Evolutionary conservation across 2,329 filamentous ascomycete species (phyloP).

Genomic region (Hymenoscyphus repandus): DNA sequence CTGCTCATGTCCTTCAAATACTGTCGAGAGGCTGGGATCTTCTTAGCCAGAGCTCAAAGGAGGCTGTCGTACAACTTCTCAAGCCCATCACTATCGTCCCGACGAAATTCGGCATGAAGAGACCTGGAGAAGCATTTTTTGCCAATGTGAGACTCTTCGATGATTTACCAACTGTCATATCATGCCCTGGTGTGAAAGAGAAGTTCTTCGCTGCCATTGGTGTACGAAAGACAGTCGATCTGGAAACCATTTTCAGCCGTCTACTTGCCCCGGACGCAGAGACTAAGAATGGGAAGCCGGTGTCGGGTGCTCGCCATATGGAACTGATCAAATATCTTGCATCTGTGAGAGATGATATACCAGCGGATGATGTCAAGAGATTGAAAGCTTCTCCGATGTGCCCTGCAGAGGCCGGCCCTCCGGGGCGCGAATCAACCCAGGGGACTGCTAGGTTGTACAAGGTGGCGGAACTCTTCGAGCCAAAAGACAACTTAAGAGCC

Average conservation of each 20-base stretch:
- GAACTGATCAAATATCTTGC: conserved; percentile 92
- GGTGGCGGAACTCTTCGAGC: conserved; percentile 76
- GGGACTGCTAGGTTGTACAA: conserved; percentile 56
- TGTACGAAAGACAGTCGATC: conserved; percentile 89
- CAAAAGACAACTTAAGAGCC: conserved; percentile 62
- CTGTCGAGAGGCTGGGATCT: conserved; percentile 88
- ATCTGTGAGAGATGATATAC: conserved; percentile 86
- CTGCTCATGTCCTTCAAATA: conserved; percentile 69
- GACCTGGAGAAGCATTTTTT: conserved; percentile 83
- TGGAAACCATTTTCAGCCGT: conserved; percentile 88
- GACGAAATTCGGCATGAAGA: conserved; percentile 85
- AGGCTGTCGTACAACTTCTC: conserved; percentile 59
- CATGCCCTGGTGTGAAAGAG: conserved; percentile 77
- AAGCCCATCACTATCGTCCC: conserved; percentile 72
- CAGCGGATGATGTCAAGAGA: conserved; percentile 71
- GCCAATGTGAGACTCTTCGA: conserved; percentile 91
- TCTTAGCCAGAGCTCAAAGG: conserved; percentile 61
- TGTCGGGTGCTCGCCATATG: conserved; percentile 75
- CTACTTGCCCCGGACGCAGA: conserved; percentile 60
- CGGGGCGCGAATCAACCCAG: conserved; percentile 48
- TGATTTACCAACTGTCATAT: conserved; percentile 77
- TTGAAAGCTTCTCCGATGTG: conserved; percentile 76
- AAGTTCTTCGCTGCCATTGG: conserved; percentile 80
- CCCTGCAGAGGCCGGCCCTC: conserved; percentile 63
- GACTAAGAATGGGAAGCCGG: conserved; percentile 41